phyloP scores from a whole-genome alignment of 495 filamentous ascomycete genomes.

The Mytilinidion resinicola region DNA sequence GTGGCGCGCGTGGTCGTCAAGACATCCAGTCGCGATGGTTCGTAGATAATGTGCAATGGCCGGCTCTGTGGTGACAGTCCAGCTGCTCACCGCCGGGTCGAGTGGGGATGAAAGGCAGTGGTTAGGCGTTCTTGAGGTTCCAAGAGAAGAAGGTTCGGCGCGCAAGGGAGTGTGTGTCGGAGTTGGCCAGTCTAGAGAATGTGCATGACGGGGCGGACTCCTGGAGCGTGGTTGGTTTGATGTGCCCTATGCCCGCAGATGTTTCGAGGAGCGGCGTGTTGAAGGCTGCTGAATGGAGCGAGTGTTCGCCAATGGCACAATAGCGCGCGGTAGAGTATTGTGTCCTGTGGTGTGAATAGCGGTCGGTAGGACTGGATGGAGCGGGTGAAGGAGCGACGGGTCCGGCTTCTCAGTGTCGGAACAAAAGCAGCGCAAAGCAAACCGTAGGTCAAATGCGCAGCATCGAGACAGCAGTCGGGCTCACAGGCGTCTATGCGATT shows the following conservation, averaged over 20 bases:
- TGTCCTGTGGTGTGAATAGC: not conserved
- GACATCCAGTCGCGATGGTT: not conserved
- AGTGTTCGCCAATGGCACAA: not conserved
- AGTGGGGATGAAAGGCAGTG: slow-evolving; percentile 13
- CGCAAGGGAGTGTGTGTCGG: slow-evolving; percentile 8
- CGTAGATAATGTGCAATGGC: not conserved
- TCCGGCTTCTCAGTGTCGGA: not conserved
- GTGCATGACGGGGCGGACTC: slow-evolving; percentile 21
- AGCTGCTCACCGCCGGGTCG: slow-evolving; percentile 23
- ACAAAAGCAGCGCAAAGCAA: slow-evolving; percentile 7
- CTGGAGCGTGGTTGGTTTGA: slow-evolving; percentile 23
- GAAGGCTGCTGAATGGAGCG: not conserved
- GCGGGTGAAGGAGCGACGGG: slow-evolving; percentile 10
- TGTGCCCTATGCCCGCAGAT: slow-evolving; percentile 18
- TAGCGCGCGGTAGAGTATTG: slow-evolving; percentile 4
- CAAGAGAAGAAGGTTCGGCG: slow-evolving; percentile 1
- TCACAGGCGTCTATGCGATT: not conserved
- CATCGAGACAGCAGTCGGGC: not conserved
- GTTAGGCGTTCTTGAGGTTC: not conserved
- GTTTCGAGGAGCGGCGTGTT: slow-evolving; percentile 14
- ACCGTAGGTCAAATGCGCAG: not conserved
- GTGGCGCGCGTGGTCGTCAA: slow-evolving; percentile 4
- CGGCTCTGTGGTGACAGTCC: slow-evolving; percentile 24
- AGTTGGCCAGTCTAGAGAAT: slow-evolving; percentile 6
- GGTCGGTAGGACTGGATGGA: not conserved